Evolutionary conservation across 495 filamentous ascomycete genomes (phyloP).

Genomic region (Tuber magnatum): DNA sequence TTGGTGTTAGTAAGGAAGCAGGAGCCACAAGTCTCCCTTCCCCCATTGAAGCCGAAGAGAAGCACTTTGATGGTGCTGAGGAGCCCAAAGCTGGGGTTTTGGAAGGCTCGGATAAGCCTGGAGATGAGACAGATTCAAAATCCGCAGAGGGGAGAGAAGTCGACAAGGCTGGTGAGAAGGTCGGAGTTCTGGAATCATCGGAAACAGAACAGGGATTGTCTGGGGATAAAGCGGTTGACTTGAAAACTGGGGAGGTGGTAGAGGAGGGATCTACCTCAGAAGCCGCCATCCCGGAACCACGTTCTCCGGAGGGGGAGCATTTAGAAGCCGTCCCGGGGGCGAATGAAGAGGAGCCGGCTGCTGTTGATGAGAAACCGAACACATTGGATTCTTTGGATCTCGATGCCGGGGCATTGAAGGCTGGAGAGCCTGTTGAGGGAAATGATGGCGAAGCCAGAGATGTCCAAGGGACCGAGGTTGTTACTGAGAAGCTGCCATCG

Average conservation of each 20-base stretch:
- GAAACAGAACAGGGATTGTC: background rate
- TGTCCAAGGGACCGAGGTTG: constrained; percentile 14
- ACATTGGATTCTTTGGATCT: constrained; percentile 10
- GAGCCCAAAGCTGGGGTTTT: constrained; percentile 9
- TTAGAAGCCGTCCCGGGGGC: background rate
- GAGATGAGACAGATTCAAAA: background rate
- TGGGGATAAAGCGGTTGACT: constrained; percentile 8
- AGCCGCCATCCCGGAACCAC: background rate
- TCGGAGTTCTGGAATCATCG: background rate
- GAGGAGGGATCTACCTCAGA: constrained; percentile 9
- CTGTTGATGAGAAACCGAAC: background rate
- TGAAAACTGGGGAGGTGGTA: constrained; percentile 4
- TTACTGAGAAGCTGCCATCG: constrained; percentile 6
- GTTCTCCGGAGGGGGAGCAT: constrained; percentile 22
- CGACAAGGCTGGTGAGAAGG: background rate
- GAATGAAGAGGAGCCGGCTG: background rate
- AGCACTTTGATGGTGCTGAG: constrained; percentile 5
- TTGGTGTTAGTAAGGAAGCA: constrained; percentile 8
- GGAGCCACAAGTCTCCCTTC: constrained; percentile 18
- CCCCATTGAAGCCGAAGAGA: constrained; percentile 4
- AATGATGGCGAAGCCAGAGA: constrained; percentile 7
- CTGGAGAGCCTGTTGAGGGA: constrained; percentile 47
- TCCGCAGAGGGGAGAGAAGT: background rate
- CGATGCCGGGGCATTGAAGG: constrained; percentile 46
- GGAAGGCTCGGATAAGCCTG: constrained; percentile 2